Evolutionary conservation across 1,284 basidiomycete genomes (phyloP).

Genomic region (Agaricales sp.): DNA sequence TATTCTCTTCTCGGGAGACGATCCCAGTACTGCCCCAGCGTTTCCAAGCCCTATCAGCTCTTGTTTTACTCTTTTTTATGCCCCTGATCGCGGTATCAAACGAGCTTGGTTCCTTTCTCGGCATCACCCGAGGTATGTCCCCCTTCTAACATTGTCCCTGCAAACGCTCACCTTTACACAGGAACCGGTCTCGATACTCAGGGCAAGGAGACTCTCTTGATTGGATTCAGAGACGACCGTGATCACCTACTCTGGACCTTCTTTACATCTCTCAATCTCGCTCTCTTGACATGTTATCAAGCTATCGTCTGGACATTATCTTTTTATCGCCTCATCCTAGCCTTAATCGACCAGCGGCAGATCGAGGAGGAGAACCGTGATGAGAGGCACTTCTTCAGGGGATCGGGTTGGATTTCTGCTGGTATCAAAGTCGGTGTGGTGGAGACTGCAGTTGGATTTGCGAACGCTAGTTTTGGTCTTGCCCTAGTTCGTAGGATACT

Average conservation of each 20-base stretch:
- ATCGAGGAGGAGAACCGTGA: slow-evolving; percentile 36
- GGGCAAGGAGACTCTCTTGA: slow-evolving; percentile 10
- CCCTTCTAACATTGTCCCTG: neutral
- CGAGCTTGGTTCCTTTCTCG: slow-evolving; percentile 55
- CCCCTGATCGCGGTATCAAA: slow-evolving; percentile 44
- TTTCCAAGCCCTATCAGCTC: slow-evolving; percentile 32
- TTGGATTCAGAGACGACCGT: slow-evolving; percentile 29
- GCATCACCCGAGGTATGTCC: slow-evolving; percentile 43
- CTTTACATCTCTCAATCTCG: slow-evolving; percentile 49
- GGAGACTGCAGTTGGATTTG: slow-evolving; percentile 59
- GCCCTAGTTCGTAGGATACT: slow-evolving; percentile 46
- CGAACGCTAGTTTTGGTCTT: slow-evolving; percentile 36
- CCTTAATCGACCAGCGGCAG: slow-evolving; percentile 37
- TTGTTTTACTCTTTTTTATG: slow-evolving; percentile 40
- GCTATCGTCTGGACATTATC: slow-evolving; percentile 43
- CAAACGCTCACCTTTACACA: neutral
- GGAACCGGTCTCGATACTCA: neutral
- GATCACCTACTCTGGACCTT: slow-evolving; percentile 39
- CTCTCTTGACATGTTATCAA: slow-evolving; percentile 46
- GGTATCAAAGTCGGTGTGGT: slow-evolving; percentile 51
- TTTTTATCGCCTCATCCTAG: slow-evolving; percentile 43
- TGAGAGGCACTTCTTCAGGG: slow-evolving; percentile 41
- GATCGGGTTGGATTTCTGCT: slow-evolving; percentile 50
- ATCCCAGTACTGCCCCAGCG: slow-evolving; percentile 40
- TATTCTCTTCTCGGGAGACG: slow-evolving; percentile 37